Conservation (phyloP, 75 land plant species). For the Picea sitchensis region DNA sequence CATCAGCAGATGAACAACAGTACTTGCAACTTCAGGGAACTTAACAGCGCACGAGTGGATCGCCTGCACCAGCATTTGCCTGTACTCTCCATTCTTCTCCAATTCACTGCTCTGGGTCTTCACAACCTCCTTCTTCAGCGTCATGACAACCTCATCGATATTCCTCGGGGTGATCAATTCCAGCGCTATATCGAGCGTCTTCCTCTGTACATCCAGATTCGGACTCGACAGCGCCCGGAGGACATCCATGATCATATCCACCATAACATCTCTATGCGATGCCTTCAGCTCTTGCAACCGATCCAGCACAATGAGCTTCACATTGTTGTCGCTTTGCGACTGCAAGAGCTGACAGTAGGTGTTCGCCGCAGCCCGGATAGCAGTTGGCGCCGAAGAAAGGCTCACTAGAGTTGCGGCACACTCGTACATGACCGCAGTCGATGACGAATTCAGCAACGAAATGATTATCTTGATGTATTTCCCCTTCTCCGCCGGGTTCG, state of each 20-base stretch:
- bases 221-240: conserved; percentile 85
- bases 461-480: conserved; percentile 85
- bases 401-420: conserved; percentile 87
- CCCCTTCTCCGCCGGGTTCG: conserved; percentile 72
- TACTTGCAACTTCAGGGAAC: conserved; percentile 93
- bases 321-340: conserved; percentile 95
- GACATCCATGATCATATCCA: conserved; percentile 91
- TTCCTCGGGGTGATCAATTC: conserved; percentile 84
- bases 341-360: conserved; percentile 87
- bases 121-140: conserved; percentile 85
- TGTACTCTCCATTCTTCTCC: conserved; percentile 91
- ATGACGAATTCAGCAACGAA: conserved; percentile 59
- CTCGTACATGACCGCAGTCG: conserved; percentile 84
- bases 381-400: conserved; percentile 87
- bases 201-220: conserved; percentile 80
- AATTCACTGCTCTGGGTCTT: conserved; percentile 87
- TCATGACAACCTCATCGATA: conserved; percentile 81
- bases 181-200: conserved; percentile 77
- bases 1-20: conserved; percentile 91
- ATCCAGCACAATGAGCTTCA: conserved; percentile 88
- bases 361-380: conserved; percentile 82
- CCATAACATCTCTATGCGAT: conserved; percentile 79
- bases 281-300: conserved; percentile 77
- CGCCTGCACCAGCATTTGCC: conserved; percentile 92
- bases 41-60: conserved; percentile 88